Evolutionary conservation across 768 basidiomycete species (phyloP).

Genomic region (Lactarius tabidus): DNA sequence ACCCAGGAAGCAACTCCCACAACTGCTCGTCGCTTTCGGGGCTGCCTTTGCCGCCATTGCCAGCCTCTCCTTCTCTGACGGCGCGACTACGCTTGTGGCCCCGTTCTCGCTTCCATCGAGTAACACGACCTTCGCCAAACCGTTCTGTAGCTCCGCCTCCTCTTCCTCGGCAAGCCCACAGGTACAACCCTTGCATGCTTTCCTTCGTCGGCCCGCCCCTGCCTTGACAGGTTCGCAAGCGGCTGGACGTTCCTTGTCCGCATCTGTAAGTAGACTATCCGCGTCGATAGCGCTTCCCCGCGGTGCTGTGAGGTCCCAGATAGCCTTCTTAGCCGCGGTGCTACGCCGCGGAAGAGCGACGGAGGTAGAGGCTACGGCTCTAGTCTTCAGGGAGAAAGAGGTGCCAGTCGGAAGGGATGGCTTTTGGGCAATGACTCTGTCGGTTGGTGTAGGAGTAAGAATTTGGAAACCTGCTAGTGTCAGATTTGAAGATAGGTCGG

Average conservation of each 20-base stretch:
- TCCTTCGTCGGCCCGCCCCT: constrained; percentile 64
- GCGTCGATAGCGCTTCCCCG: constrained; percentile 75
- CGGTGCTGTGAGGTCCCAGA: constrained; percentile 78
- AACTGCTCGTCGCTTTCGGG: constrained; percentile 90
- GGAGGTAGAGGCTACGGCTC: constrained; percentile 10
- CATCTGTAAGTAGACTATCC: constrained; percentile 76
- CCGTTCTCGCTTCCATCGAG: constrained; percentile 62
- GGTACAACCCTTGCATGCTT: constrained; percentile 93
- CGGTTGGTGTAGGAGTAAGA: constrained; percentile 40
- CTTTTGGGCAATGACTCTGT: constrained; percentile 65
- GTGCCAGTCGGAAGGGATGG: constrained; percentile 44
- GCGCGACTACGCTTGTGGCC: constrained; percentile 51
- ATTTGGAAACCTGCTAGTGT: constrained; percentile 62
- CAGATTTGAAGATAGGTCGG: constrained; percentile 53
- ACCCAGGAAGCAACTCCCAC: constrained; percentile 95
- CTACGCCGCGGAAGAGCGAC: constrained; percentile 46
- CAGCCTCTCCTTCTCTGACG: constrained; percentile 62
- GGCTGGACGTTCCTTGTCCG: constrained; percentile 76
- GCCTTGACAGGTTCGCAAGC: constrained; percentile 63
- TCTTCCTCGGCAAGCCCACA: constrained; percentile 96
- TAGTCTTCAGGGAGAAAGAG: constrained; percentile 42
- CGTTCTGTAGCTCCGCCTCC: constrained; percentile 62
- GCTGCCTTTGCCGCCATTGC: constrained; percentile 63
- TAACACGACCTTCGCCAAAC: constrained; percentile 56
- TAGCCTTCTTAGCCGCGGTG: constrained; percentile 76